Conservation (phyloP, 2,329 filamentous ascomycete genomes). For the Stromatinia cepivora region DNA sequence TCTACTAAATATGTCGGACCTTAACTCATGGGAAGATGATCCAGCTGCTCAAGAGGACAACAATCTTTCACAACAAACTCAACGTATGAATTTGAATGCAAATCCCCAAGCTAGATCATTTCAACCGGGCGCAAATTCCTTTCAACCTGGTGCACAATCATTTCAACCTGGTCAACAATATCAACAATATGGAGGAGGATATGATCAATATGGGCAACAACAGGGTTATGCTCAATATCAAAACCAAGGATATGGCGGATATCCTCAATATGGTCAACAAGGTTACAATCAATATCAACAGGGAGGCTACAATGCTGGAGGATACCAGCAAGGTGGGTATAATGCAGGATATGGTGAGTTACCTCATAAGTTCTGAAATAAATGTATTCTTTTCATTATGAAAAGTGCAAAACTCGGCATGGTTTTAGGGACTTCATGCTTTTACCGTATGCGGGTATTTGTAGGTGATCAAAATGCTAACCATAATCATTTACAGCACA, state of each 20-base stretch:
- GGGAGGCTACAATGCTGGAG: conserved; percentile 42
- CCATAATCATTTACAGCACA: conserved; percentile 39
- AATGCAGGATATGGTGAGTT: conserved; percentile 45
- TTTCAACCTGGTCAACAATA: conserved; percentile 74
- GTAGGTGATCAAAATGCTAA: not conserved
- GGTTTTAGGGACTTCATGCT: not conserved
- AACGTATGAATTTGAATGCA: conserved; percentile 71
- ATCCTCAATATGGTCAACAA: conserved; percentile 55
- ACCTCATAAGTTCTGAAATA: not conserved
- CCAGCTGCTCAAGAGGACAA: conserved; percentile 69
- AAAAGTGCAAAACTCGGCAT: conserved; percentile 2
- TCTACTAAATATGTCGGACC: conserved; percentile 68
- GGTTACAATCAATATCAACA: conserved; percentile 55
- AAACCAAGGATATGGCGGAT: conserved; percentile 54
- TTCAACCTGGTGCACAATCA: conserved; percentile 68
- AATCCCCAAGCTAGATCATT: conserved; percentile 52
- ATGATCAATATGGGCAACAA: conserved; percentile 56
- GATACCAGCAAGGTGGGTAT: conserved; percentile 40
- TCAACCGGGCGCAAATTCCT: conserved; percentile 66
- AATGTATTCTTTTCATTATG: not conserved
- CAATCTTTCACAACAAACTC: conserved; percentile 72
- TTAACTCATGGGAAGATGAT: conserved; percentile 95
- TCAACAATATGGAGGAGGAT: conserved; percentile 58
- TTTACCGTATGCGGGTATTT: not conserved
- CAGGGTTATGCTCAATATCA: conserved; percentile 54